phyloP scores from a whole-genome alignment of 2,329 filamentous ascomycete genomes.

The Fusarium poae region DNA sequence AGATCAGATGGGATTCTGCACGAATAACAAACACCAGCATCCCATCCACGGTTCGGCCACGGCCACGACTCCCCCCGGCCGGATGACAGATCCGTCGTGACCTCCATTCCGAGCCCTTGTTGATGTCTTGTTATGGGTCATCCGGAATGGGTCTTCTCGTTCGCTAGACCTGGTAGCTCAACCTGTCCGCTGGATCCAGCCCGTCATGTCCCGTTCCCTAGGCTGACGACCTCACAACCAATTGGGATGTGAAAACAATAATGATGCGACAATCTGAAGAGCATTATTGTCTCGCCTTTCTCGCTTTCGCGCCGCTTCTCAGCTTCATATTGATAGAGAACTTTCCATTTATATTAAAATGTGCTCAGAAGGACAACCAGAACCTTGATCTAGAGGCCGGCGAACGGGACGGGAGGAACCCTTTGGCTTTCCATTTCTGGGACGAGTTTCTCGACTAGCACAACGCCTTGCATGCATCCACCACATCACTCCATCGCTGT shows the following conservation, averaged over 20 bases:
- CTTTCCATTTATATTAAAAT: conserved; percentile 11
- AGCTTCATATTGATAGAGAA: conserved; percentile 6
- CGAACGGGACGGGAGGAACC: conserved; percentile 49
- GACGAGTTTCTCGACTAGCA: conserved; percentile 46
- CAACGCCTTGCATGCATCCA: conserved; percentile 49
- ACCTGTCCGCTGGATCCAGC: conserved; percentile 50
- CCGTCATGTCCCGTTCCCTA: conserved; percentile 47
- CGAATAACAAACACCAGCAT: conserved; percentile 25
- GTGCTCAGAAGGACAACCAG: conserved; percentile 22
- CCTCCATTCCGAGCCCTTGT: conserved; percentile 47
- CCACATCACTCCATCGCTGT: conserved; percentile 44
- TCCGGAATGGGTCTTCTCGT: conserved; percentile 43
- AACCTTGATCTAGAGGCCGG: conserved; percentile 30
- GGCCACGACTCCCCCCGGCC: conserved; percentile 38
- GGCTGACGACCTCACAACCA: conserved; percentile 42
- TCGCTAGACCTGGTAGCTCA: conserved; percentile 48
- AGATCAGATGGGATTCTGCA: conserved; percentile 28
- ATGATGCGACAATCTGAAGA: conserved; percentile 25
- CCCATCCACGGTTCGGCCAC: conserved; percentile 34
- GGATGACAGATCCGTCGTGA: conserved; percentile 48
- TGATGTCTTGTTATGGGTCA: conserved; percentile 44
- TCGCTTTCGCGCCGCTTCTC: conserved; percentile 2
- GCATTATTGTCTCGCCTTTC: conserved; percentile 13
- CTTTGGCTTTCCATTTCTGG: conserved; percentile 44
- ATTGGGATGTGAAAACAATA: conserved; percentile 33